phyloP scores from a whole-genome alignment of 1,284 basidiomycete genomes.

The Leucoagaricus sp. region DNA sequence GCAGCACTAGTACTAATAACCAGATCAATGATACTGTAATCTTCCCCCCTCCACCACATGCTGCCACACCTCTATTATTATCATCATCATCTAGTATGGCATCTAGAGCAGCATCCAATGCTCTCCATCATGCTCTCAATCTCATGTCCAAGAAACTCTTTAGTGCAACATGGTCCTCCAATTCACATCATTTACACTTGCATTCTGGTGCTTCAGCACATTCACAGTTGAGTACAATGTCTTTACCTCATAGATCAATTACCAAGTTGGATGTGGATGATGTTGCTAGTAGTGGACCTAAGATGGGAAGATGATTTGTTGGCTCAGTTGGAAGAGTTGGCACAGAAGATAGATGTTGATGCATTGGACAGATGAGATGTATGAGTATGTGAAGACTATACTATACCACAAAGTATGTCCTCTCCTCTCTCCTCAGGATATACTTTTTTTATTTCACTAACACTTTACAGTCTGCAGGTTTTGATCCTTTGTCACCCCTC shows the following conservation, averaged over 20 bases:
- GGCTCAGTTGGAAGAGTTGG: conserved; percentile 79
- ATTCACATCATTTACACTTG: conserved; percentile 26
- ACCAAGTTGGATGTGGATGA: conserved; percentile 37
- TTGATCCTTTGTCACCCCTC: neutral
- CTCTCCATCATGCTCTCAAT: conserved; percentile 83
- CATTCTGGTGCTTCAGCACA: conserved; percentile 35
- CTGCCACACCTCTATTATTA: conserved; percentile 50
- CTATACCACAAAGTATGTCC: conserved; percentile 71
- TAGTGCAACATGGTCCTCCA: too few species aligned
- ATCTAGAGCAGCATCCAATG: conserved; percentile 63
- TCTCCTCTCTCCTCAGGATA: neutral
- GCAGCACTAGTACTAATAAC: conserved; percentile 29
- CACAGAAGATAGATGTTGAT: conserved; percentile 96
- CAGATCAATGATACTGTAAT: conserved; percentile 42
- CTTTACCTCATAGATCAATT: conserved; percentile 57
- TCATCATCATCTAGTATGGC: conserved; percentile 66
- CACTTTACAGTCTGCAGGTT: too few species aligned
- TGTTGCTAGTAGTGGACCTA: conserved; percentile 21
- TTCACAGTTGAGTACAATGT: conserved; percentile 34
- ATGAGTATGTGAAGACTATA: conserved; percentile 81
- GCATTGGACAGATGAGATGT: conserved; percentile 92
- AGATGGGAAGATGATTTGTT: conserved; percentile 76
- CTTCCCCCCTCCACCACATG: conserved; percentile 68
- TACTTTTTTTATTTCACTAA: conserved; percentile 35
- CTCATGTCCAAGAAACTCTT: conserved; percentile 92